These are phyloP conservation scores for Psilocybe cubensis DNA, from an alignment of 768 basidiomycete species.

Conservation along the genomic window DNA sequence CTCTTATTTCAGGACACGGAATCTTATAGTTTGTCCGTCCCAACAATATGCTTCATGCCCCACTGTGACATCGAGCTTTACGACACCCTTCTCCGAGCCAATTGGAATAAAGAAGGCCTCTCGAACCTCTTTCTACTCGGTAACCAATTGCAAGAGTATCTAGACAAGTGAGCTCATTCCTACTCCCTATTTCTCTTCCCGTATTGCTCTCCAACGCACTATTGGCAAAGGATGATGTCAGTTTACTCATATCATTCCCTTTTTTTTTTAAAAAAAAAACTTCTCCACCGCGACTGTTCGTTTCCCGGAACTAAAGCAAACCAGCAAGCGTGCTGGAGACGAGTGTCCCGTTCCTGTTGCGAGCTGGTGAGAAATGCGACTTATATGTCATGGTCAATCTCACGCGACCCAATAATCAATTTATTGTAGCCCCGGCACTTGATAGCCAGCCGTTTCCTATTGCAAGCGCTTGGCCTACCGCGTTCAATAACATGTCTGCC, in stretches of 20 bases:
- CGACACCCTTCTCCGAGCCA: constrained; percentile 63
- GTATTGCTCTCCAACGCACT: constrained; percentile 2
- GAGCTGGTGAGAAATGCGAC: constrained; percentile 56
- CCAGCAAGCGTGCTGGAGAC: constrained; percentile 51
- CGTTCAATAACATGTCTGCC: constrained; percentile 69
- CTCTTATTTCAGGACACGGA: constrained; percentile 25
- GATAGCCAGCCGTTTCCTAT: constrained; percentile 51
- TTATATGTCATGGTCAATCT: constrained; percentile 6
- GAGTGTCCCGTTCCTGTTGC: constrained; percentile 55
- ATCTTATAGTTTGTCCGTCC: constrained; percentile 36
- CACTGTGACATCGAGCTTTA: constrained; percentile 78
- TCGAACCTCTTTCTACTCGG: constrained; percentile 59
- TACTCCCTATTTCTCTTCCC: constrained; percentile 20
- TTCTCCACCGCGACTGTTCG: not conserved
- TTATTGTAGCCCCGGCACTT: constrained; percentile 49
- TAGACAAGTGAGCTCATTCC: constrained; percentile 55
- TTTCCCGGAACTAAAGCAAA: constrained; percentile 43
- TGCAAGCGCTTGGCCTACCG: constrained; percentile 54
- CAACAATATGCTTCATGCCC: constrained; percentile 78
- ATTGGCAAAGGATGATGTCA: not conserved
- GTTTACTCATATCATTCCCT: constrained; percentile 3
- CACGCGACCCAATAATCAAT: constrained; percentile 12
- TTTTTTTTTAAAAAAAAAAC: not conserved
- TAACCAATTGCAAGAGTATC: constrained; percentile 68
- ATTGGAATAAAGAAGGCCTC: constrained; percentile 56